phyloP scores from a whole-genome alignment of 148 eudicot genomes.

The Rhododendron kiyosumense region DNA sequence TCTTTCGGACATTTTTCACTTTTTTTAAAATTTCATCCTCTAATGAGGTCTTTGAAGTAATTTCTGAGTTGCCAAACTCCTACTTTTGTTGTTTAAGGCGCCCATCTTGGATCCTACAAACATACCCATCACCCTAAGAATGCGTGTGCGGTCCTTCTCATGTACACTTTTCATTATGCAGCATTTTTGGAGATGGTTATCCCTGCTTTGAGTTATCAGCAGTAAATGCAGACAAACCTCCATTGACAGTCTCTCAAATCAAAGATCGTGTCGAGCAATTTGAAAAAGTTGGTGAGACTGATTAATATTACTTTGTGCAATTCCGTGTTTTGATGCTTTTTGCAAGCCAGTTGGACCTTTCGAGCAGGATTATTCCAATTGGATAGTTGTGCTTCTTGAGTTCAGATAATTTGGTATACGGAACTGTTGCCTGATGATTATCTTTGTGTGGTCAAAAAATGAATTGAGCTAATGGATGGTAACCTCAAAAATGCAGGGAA shows the following conservation, averaged over 20 bases:
- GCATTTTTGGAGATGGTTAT: slow-evolving; percentile 76
- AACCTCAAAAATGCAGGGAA: slow-evolving; percentile 50
- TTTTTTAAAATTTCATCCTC: background rate
- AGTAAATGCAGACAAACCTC: slow-evolving; percentile 96
- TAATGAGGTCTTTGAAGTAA: background rate
- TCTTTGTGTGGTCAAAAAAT: background rate
- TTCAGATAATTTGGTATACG: background rate
- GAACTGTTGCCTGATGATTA: background rate
- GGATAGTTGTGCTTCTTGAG: background rate
- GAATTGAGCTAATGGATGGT: background rate
- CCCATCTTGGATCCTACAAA: background rate
- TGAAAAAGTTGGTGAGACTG: slow-evolving; percentile 71
- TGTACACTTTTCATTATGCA: slow-evolving; percentile 28
- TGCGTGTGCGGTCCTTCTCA: background rate
- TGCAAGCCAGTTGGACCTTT: background rate
- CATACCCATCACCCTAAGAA: background rate
- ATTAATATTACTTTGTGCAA: background rate
- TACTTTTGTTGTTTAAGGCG: background rate
- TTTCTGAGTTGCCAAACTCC: background rate
- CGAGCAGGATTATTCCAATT: background rate
- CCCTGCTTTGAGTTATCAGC: slow-evolving; percentile 95
- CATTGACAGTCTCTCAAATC: slow-evolving; percentile 68
- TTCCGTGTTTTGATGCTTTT: background rate
- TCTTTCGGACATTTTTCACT: background rate
- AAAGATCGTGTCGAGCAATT: slow-evolving; percentile 91